These are phyloP conservation scores for Tricharina praecox DNA, from an alignment of 495 filamentous ascomycete species.

Conservation along the genomic window DNA sequence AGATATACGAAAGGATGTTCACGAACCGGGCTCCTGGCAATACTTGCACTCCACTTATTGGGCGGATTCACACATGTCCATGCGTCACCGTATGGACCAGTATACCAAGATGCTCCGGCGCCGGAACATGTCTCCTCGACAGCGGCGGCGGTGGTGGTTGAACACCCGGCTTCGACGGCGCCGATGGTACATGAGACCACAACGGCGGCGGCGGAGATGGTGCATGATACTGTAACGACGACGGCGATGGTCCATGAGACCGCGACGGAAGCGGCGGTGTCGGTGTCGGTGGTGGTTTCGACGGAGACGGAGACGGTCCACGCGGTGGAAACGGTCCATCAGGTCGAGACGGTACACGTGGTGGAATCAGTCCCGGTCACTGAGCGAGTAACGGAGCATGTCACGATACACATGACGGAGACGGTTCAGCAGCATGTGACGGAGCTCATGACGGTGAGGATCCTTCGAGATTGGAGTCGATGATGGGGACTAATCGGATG, in stretches of 20 bases:
- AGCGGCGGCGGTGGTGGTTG: too few relatives aligned
- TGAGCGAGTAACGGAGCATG: constrained; percentile 11
- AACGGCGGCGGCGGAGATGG: too few relatives aligned
- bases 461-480: neutral
- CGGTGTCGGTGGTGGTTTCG: too few relatives aligned
- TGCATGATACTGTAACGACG: too few relatives aligned
- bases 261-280: too few relatives aligned
- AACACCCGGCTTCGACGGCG: too few relatives aligned
- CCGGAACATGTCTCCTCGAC: neutral
- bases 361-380: constrained; percentile 5
- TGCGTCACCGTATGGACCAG: constrained; percentile 3
- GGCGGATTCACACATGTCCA: constrained; percentile 11
- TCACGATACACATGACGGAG: constrained; percentile 8
- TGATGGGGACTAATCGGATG: neutral
- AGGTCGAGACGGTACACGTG: constrained; percentile 5
- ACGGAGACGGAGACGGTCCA: too few relatives aligned
- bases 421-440: constrained; percentile 4
- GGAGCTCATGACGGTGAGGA: constrained; percentile 12
- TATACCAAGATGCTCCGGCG: neutral
- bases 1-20: too few relatives aligned
- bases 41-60: constrained; percentile 14
- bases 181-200: too few relatives aligned
- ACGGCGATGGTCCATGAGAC: too few relatives aligned
- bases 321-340: neutral
- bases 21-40: constrained; percentile 12